Base-by-base conservation (phyloP, 2,329 filamentous ascomycete species). In the Ophiostoma australiae region DNA sequence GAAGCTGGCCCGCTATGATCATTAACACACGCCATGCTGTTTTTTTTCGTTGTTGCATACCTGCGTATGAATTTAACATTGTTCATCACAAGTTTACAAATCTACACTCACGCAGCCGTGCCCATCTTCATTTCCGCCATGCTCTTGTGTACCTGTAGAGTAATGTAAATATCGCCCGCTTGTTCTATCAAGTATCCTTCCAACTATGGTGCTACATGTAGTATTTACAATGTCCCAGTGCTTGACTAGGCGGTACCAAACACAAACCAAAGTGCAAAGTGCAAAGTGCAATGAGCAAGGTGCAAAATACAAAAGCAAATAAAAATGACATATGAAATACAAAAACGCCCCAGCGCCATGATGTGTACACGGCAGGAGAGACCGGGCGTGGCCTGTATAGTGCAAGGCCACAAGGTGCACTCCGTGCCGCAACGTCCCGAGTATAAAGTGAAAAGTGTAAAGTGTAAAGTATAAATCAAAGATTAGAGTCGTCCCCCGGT, bases 341-440 rank as follows among this genome's bases (percentile, higher is more conserved):
- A 58, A 27, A 66, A 66, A 66, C 63, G 63, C 63, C 63, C 63
- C 63, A 44, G 66, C 66, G 66, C 66, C 66, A 33, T 67, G 11
- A 67, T 67, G 23, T 67, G 66, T 31, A 27, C 23, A 3, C 66
- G 35, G 20, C 63, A 66, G 39, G 4, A 23, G 66, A 31, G 52
- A 27, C 52, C 52, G 27, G 17, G n/a, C 48, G 17, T n/a, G 52
- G 23, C 52, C 23, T 48, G n/a, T 17, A 15, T 13, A 41, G 10
- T 6, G 13, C 6, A 20, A 31, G 6, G 5, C 17, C 23, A 13
- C 33, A 1, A 1, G 35, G 20, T 11, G 10, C 23, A 17, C 37
- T 20, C 39, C 39, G 5, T 31, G 39, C 66, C 23, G 66, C 66
- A 67, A 20, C 66, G 66, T 67, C 37, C 58, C 44, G 13, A 48